Evolutionary conservation across 306 rosid species (phyloP).

Genomic region (Begonia peltatifolia): DNA sequence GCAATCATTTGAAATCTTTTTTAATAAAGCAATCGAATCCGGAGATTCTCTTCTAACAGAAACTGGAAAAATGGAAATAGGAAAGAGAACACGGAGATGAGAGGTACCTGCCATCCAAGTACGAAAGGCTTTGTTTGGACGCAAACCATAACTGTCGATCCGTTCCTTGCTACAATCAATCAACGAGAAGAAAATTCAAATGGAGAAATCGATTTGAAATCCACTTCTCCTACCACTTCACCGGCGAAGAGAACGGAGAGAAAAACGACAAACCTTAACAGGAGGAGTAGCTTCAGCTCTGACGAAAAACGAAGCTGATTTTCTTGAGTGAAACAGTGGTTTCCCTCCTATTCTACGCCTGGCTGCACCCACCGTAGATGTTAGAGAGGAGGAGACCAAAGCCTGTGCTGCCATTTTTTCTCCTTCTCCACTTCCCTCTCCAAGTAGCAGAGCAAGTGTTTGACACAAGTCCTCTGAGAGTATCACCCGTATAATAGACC

Average conservation of each 20-base stretch:
- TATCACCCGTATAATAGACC: slow-evolving; percentile 2
- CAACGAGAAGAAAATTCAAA: background rate
- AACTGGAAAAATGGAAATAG: no score
- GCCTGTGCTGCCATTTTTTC: slow-evolving; percentile 70
- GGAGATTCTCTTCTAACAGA: no score
- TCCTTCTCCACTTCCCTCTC: background rate
- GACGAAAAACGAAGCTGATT: slow-evolving; percentile 50
- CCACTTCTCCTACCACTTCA: background rate
- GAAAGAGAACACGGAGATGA: background rate
- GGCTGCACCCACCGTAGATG: slow-evolving; percentile 52
- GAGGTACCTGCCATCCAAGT: slow-evolving; percentile 91
- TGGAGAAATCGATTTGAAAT: no score
- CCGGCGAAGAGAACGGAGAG: background rate
- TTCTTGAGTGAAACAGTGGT: slow-evolving; percentile 23
- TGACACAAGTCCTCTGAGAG: slow-evolving; percentile 4
- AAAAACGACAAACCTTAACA: slow-evolving; percentile 42
- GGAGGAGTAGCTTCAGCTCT: slow-evolving; percentile 75
- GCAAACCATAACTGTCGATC: slow-evolving; percentile 87
- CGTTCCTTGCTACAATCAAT: slow-evolving; percentile 66
- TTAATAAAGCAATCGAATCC: no score
- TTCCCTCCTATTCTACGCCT: slow-evolving; percentile 44
- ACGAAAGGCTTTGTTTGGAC: slow-evolving; percentile 91
- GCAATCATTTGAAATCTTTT: background rate
- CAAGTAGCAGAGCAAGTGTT: slow-evolving; percentile 1
- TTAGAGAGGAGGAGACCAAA: slow-evolving; percentile 65